Base-by-base conservation (phyloP, 192 early-diverging fungal species). In the Podila minutissima region DNA sequence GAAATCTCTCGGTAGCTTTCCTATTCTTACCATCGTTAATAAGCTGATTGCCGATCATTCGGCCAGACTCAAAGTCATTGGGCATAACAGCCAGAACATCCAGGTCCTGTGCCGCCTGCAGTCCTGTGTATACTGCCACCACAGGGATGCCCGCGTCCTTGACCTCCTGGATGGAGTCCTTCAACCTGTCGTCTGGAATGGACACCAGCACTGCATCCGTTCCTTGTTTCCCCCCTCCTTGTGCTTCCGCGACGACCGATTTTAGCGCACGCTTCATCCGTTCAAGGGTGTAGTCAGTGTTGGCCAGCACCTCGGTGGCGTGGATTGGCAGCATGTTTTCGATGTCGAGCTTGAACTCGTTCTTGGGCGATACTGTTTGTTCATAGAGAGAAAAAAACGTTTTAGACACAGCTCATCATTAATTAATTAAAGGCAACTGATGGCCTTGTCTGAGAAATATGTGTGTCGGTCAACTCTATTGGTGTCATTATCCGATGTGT, bases 11-110 rank as follows among this genome's bases (percentile, higher is more conserved):
- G 5, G 6, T 33, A 33, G 33, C 33, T 33, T 33, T 33, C 33
- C 33, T 17, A 17, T 28, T n/a, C 24, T 24, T 49, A 65, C 64
- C 64, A 50, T 65, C 64, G 11, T 66, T 24, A 13, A 81, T 8
- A 6, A 81, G 35, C n/a, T 69, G 61, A n/a, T 81, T 20, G 5
- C 77, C 77, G 37, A 81, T 60, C 24, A 81, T 60, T 26, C 59
- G 53, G 3, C 77, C 77, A 17, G 77, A 41, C 29, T 68, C 62
- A 24, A 29, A 69, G 69, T 81, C 77, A n/a, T 81, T 62, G 5
- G 77, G 64, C 77, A 73, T 81, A 41, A 81, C 67, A 17, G 77
- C 77, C 10, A 65, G 60, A 48, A 81, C 69, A 33, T 53, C 71
- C 31, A 81, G 11, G 8, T 72, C 67, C 26, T 69, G 66, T 37